Conservation (phyloP, 805 yeast species). For the Komagataella populi region DNA sequence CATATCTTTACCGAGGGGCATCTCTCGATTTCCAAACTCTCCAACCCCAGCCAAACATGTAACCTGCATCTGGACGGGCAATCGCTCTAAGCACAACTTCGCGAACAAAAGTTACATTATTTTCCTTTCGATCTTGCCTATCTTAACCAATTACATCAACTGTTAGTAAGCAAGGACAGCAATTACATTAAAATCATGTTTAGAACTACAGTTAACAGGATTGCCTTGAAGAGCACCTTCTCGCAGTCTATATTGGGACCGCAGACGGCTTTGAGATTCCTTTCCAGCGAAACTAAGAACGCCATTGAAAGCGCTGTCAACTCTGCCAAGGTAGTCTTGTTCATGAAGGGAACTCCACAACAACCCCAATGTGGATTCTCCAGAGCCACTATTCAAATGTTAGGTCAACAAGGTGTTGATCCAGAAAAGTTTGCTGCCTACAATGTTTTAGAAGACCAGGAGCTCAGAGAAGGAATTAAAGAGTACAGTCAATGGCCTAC, state of each 20-base stretch:
- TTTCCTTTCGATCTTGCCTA: not conserved
- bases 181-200: not conserved
- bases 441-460: constrained; percentile 90
- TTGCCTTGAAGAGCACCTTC: not conserved
- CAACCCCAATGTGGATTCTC: constrained; percentile 97
- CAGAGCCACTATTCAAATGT: constrained; percentile 81
- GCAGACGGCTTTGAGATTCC: constrained; percentile 19
- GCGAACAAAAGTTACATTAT: not conserved
- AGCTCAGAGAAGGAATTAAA: constrained; percentile 88
- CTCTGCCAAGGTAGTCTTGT: constrained; percentile 88
- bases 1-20: not conserved
- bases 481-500: constrained; percentile 98
- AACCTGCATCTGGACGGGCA: not conserved
- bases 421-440: constrained; percentile 94
- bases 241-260: not conserved
- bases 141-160: not conserved
- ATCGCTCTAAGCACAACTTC: not conserved
- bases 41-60: not conserved
- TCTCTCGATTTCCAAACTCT: not conserved
- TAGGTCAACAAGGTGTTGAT: constrained; percentile 96
- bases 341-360: constrained; percentile 98
- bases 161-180: not conserved
- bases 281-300: constrained; percentile 65
- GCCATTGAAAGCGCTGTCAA: constrained; percentile 81
- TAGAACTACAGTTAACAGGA: not conserved